A percentile compares a stretch with the other conserved stretches of the same genome.
Conservation (phyloP, 163 green algal species). For the Chlamydomonas reinhardtii region DNA sequence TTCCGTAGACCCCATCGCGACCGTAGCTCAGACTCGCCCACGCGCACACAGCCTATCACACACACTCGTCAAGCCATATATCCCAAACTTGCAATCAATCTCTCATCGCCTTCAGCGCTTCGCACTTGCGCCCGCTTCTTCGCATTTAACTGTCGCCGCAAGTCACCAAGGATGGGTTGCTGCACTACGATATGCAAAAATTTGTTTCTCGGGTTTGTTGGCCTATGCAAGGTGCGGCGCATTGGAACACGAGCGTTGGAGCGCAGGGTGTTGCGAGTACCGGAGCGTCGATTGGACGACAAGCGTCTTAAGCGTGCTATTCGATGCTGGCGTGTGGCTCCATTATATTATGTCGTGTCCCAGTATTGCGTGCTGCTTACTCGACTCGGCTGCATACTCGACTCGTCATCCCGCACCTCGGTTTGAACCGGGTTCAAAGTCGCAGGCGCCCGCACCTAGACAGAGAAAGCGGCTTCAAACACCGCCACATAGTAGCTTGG, state of each 20-base stretch:
- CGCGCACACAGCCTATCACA: too few relatives aligned
- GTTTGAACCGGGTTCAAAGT: too few relatives aligned
- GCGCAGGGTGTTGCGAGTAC: background rate
- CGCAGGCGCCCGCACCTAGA: background rate
- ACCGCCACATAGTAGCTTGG: too few relatives aligned
- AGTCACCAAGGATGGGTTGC: background rate
- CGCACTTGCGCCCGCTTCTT: background rate
- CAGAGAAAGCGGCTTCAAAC: background rate
- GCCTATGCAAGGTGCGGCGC: slow-evolving; percentile 3
- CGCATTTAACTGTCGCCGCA: background rate
- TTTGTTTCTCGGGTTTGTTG: background rate
- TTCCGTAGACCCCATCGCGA: too few relatives aligned
- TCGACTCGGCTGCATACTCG: too few relatives aligned
- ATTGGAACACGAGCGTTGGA: background rate
- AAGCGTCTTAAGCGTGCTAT: background rate
- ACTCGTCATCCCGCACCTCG: too few relatives aligned
- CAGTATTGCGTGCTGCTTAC: too few relatives aligned
- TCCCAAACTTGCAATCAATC: background rate
- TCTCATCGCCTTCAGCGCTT: background rate
- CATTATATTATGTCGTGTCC: too few relatives aligned
- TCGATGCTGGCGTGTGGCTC: background rate
- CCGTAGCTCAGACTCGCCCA: background rate
- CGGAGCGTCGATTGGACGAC: background rate
- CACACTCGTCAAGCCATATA: too few relatives aligned
- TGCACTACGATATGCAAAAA: background rate